phyloP scores from a whole-genome alignment of 2,329 filamentous ascomycete species.

The Claviceps sp. region DNA sequence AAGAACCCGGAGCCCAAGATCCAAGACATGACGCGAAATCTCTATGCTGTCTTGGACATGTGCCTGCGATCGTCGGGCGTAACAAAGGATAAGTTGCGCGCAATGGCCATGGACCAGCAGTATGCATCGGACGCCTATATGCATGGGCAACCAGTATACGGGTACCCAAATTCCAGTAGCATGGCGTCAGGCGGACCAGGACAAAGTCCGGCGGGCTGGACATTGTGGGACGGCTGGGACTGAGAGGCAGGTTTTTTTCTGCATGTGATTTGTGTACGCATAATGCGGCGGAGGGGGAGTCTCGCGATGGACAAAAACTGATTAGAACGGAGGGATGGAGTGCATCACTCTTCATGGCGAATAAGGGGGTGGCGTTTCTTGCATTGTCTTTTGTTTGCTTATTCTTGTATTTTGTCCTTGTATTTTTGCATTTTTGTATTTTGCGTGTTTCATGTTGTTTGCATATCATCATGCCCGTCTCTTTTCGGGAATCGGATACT shows the following conservation, averaged over 20 bases:
- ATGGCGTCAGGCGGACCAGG: slow-evolving; percentile 13
- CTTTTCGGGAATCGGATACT: too few species aligned
- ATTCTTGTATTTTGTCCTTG: neutral
- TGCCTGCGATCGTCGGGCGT: slow-evolving; percentile 31
- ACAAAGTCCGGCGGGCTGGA: slow-evolving; percentile 21
- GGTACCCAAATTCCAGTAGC: slow-evolving; percentile 18
- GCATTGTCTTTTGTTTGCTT: neutral
- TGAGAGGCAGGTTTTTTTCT: slow-evolving; percentile 4
- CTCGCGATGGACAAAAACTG: too few species aligned
- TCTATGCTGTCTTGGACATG: slow-evolving; percentile 29
- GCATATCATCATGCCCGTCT: too few species aligned
- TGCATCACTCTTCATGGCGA: neutral
- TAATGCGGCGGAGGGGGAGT: neutral
- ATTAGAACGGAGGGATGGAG: neutral
- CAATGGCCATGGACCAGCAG: slow-evolving; percentile 1
- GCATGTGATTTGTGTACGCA: neutral
- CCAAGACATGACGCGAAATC: slow-evolving; percentile 27
- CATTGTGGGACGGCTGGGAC: slow-evolving; percentile 28
- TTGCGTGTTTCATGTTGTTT: too few species aligned
- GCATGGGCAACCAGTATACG: slow-evolving; percentile 15
- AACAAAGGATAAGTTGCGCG: slow-evolving; percentile 21
- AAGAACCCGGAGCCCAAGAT: slow-evolving; percentile 26
- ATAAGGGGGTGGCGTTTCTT: neutral
- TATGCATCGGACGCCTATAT: slow-evolving; percentile 1
- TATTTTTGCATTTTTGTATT: neutral